Percentiles rank a stretch among this genome's conserved stretches.
These are phyloP conservation scores for Trichopus zeylanicus DNA, from an alignment of 116 monocot species.

Conservation along the genomic window DNA sequence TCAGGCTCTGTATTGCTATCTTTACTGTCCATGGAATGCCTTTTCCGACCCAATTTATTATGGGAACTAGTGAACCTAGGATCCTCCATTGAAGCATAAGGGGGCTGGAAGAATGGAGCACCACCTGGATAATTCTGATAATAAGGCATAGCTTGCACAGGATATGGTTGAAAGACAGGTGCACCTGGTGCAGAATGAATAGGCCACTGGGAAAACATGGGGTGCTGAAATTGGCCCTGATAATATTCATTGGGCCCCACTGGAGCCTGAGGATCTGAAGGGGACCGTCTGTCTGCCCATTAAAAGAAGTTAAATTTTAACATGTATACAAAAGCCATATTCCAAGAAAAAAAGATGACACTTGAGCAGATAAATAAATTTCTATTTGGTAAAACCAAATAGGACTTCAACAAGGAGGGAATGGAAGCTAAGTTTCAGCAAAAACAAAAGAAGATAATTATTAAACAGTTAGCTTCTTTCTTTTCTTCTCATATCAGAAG, in stretches of 20 bases:
- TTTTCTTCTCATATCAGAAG: not conserved
- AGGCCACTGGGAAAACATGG: constrained; percentile 67
- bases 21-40: constrained; percentile 50
- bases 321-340: not conserved
- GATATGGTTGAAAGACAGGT: constrained; percentile 56
- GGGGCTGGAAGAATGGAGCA: constrained; percentile 45
- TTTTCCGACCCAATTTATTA: constrained; percentile 29
- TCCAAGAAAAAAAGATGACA: not conserved
- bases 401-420: not conserved
- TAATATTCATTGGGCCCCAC: constrained; percentile 34
- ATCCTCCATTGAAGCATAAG: constrained; percentile 61
- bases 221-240: constrained; percentile 75
- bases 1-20: constrained; percentile 35
- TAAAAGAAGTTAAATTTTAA: not conserved
- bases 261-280: constrained; percentile 32
- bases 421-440: not conserved
- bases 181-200: constrained; percentile 53
- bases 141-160: constrained; percentile 71
- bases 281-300: constrained; percentile 35
- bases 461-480: not conserved
- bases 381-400: not conserved
- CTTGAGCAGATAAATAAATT: not conserved
- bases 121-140: constrained; percentile 71
- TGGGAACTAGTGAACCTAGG: constrained; percentile 32
- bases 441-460: not conserved